A percentile compares a stretch with the other conserved stretches of the same genome.
These are phyloP conservation scores for Flaveria brownii DNA, from an alignment of 129 eudicot genomes.

Conservation along the genomic window DNA sequence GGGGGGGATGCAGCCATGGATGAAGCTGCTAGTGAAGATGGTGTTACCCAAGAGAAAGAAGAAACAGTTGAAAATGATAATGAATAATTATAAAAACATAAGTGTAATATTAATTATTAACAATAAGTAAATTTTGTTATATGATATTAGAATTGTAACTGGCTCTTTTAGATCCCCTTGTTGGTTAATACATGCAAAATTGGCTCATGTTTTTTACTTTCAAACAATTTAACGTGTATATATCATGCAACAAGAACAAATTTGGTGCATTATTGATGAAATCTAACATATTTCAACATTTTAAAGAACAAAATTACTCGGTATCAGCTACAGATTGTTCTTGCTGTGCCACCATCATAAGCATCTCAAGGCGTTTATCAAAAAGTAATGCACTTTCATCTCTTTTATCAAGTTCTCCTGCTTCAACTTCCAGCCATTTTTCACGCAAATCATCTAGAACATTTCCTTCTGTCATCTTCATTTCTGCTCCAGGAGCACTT, in stretches of 20 bases:
- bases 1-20: constrained; percentile 11
- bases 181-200: constrained; percentile 34
- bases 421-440: constrained; percentile 97
- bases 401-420: constrained; percentile 87
- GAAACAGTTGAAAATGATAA: constrained; percentile 19
- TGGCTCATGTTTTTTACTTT: constrained; percentile 5
- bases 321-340: constrained; percentile 42
- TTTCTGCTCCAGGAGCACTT: constrained; percentile 91
- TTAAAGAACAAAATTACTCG: constrained; percentile 7
- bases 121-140: not conserved
- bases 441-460: constrained; percentile 92
- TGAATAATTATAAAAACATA: constrained; percentile 20
- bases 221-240: not conserved
- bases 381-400: constrained; percentile 83
- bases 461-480: constrained; percentile 58
- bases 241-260: constrained; percentile 11
- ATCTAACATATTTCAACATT: constrained; percentile 21
- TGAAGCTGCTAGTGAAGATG: constrained; percentile 33
- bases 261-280: constrained; percentile 6
- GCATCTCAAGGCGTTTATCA: constrained; percentile 93
- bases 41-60: constrained; percentile 18
- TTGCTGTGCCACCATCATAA: constrained; percentile 67
- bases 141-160: constrained; percentile 16
- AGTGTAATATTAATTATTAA: constrained; percentile 16
- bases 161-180: not conserved